Evolutionary conservation across 306 rosid genomes (phyloP).

Genomic region (Medicago lupulina): DNA sequence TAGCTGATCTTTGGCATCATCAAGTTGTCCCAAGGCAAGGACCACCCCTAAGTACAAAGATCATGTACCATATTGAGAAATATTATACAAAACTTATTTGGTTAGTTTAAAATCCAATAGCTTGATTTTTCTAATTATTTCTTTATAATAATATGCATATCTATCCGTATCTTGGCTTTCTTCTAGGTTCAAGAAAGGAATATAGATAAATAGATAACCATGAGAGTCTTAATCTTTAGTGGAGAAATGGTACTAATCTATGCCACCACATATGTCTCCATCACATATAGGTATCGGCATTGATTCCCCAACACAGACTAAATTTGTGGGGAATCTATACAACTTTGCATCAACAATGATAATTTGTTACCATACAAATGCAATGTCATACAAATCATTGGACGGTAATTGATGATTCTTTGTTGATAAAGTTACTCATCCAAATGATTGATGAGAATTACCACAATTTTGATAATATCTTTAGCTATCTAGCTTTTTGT

Average conservation of each 20-base stretch:
- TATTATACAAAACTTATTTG: background rate
- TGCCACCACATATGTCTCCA: slow-evolving; percentile 40
- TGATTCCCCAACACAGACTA: slow-evolving; percentile 40
- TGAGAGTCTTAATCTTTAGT: slow-evolving; percentile 14
- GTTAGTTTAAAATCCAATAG: slow-evolving; percentile 4
- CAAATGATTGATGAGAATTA: slow-evolving; percentile 38
- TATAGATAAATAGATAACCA: slow-evolving; percentile 29
- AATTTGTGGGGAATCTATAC: slow-evolving; percentile 41
- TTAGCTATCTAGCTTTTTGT: slow-evolving; percentile 28
- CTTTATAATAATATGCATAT: background rate
- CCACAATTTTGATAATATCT: slow-evolving; percentile 32
- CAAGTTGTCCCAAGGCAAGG: slow-evolving; percentile 1
- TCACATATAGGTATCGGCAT: slow-evolving; percentile 38
- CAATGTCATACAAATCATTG: slow-evolving; percentile 39
- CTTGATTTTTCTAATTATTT: background rate
- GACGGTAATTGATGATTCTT: slow-evolving; percentile 41
- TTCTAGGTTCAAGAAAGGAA: slow-evolving; percentile 27
- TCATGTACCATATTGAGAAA: slow-evolving; percentile 16
- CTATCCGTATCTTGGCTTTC: slow-evolving; percentile 18
- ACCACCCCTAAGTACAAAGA: slow-evolving; percentile 8
- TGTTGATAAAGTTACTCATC: slow-evolving; percentile 29
- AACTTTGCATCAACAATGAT: slow-evolving; percentile 45
- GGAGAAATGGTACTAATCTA: slow-evolving; percentile 38
- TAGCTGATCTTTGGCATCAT: background rate
- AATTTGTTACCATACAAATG: slow-evolving; percentile 29